Evolutionary conservation across 2,329 filamentous ascomycete species (phyloP), one percentile per base, ranked within the genome.

Genomic region (Alternaria metachromatica): DNA sequence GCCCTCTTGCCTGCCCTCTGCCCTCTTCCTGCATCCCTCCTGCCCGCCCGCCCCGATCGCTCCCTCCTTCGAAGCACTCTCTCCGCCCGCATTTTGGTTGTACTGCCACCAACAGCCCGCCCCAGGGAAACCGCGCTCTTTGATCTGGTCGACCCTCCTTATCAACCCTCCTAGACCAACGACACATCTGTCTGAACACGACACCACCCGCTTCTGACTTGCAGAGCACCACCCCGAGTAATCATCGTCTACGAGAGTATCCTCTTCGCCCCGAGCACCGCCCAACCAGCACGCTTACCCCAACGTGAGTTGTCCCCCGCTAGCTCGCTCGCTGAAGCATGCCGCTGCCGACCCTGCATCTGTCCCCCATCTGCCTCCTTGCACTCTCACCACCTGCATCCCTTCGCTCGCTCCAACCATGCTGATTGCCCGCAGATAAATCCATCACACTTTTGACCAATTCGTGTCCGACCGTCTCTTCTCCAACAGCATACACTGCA

Each of bases 61-160:
- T 78, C 74, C 74, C 73, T 79, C 77, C 73, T 79, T 78, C 75
- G 68, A 66, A 72, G 71, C 77, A 72, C 74, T 78, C 77, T 67
- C 75, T 79, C 75, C 71, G 57, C 64, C 75, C 69, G 66, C 68
- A 69, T 75, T 72, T 66, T 72, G 74, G 69, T 71, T 65, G 69
- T 72, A 70, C 62, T 69, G 65, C 64, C 68, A 55, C 67, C 64
- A 64, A 65, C 76, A 60, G 62, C 74, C 73, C 75, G 63, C 64
- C 55, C 71, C 68, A 73, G 76, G 78, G 78, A 80, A 79, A 69
- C 74, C 72, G 76, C 72, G 67, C 78, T 79, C 76, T 76, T 79
- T 80, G 74, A 76, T 72, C 70, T 72, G 72, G 68, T 66, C 71
- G 58, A 68, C 70, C 70, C 70, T 72, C 77, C 76, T 77, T 78